A percentile compares a stretch with the other conserved stretches of the same genome.
Conservation (phyloP, 352 stramenopile genomes). For the Pythium aquatile region DNA sequence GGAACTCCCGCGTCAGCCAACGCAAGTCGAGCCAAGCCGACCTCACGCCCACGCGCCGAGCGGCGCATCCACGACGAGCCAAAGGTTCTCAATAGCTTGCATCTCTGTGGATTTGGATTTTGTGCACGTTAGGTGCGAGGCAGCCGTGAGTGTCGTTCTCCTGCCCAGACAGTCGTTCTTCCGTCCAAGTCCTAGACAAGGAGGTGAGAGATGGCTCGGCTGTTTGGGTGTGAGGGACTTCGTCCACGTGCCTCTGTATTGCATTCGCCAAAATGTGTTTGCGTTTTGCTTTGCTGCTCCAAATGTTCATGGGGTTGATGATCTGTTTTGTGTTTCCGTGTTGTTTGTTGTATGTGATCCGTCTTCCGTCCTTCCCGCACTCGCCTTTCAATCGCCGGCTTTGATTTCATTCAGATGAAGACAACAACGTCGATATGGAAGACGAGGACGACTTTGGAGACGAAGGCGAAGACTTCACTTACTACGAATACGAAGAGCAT, state of each 20-base stretch:
- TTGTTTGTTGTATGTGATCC: slow-evolving; percentile 21
- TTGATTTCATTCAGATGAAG: background rate
- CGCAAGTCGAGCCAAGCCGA: slow-evolving; percentile 21
- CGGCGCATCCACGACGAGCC: slow-evolving; percentile 23
- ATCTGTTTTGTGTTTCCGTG: slow-evolving; percentile 23
- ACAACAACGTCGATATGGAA: background rate
- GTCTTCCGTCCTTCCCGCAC: background rate
- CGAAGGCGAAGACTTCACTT: slow-evolving; percentile 18
- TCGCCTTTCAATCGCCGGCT: background rate
- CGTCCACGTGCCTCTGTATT: slow-evolving; percentile 2
- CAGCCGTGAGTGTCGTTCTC: background rate
- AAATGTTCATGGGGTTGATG: slow-evolving; percentile 22
- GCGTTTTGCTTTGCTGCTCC: slow-evolving; percentile 1
- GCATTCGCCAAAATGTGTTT: slow-evolving; percentile 24
- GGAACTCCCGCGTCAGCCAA: slow-evolving; percentile 22
- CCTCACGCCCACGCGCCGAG: slow-evolving; percentile 16
- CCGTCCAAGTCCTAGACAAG: slow-evolving; percentile 1
- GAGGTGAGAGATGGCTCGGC: background rate
- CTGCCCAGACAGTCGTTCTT: background rate
- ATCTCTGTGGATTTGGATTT: slow-evolving; percentile 17
- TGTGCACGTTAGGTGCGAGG: slow-evolving; percentile 12
- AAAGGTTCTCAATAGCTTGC: slow-evolving; percentile 31
- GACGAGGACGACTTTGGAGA: slow-evolving; percentile 8
- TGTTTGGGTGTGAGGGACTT: background rate
- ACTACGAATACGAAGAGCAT: slow-evolving; percentile 16